A percentile compares a stretch with the other conserved stretches of the same genome.
These are phyloP conservation scores for Henckelia pumila DNA, from an alignment of 257 asterid genomes.

Conservation along the genomic window DNA sequence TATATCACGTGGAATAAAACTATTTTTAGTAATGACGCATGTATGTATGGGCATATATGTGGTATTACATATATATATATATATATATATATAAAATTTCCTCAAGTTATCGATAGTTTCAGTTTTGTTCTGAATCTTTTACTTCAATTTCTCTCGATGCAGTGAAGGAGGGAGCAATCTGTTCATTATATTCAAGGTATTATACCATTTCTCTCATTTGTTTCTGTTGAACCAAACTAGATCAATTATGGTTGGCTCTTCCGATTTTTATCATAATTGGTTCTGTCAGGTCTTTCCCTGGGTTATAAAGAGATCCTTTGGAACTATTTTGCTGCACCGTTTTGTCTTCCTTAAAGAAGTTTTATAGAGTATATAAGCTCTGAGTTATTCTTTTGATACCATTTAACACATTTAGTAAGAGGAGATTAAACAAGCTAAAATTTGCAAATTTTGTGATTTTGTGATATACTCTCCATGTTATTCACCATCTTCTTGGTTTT, in stretches of 20 bases:
- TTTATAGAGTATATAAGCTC: not conserved
- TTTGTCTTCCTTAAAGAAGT: not conserved
- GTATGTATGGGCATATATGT: no score
- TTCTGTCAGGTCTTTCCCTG: conserved; percentile 1
- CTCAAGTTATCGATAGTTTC: no score
- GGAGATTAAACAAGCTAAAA: conserved; percentile 13
- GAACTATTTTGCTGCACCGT: not conserved
- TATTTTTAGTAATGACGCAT: no score
- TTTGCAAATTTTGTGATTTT: no score
- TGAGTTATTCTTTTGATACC: not conserved
- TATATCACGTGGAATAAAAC: no score
- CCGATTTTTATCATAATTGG: not conserved
- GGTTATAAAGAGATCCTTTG: conserved; percentile 1
- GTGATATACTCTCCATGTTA: no score
- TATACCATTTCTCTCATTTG: not conserved
- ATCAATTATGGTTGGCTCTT: conserved; percentile 12
- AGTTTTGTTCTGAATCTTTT: conserved; percentile 86
- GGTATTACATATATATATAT: no score
- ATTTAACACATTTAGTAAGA: not conserved
- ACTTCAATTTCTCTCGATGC: conserved; percentile 64
- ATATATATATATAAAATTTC: no score
- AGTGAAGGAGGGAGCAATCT: conserved; percentile 46
- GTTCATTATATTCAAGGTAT: conserved; percentile 79
- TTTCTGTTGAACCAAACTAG: conserved; percentile 15
- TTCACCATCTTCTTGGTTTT: conserved; percentile 21